Evolutionary conservation across 352 stramenopile genomes (phyloP), one percentile per base, ranked within the genome.

Genomic region (Phytophthora aleatoria): DNA sequence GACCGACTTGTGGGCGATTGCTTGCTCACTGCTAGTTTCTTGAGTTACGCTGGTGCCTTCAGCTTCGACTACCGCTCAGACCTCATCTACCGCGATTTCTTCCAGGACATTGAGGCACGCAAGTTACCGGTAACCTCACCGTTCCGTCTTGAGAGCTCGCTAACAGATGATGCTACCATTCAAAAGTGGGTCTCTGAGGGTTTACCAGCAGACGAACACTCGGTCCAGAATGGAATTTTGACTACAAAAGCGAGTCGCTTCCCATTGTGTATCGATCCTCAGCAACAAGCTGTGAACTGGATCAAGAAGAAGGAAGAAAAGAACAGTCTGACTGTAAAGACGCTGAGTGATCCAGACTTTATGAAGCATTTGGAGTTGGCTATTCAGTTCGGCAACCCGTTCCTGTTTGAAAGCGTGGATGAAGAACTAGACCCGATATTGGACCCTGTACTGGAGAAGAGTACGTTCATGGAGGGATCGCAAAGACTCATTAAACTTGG

Each of bases 301-400:
- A 98, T 99, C 76, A 98, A 99, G 74, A 94, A 95, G 61, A 97
- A 93, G 13, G 96, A 97, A 74, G 90, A 96, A 64, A 92, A 95
- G 59, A 90, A 96, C 73, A 96, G 96, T 42, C 64, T 98, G 44
- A 97, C 85, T 0, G 83, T 98, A 53, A 97, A 97, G 64, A 98
- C 93, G 11, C 72, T 98, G n/a, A 95, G 83, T 45, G 94, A 98
- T 50, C 54, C 74, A 0, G 94, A 98, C 60, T 98, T 98, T 62
- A 98, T 98, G 95, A 98, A 98, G 62, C 91, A 98, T 58, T 65
- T 91, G 27, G 95, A 98, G 76, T 69, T 98, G 15, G 93, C 94
- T 1, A 97, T 98, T 55, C 94, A 98, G 67, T 98, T 98, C 41
- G 95, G 95, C 12, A 97, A 98, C 49, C 94, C 95, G 30, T 98